Evolutionary conservation across 1,284 basidiomycete species (phyloP), one percentile per base, ranked within the genome.

Genomic region (Rhodotorula glutinis): DNA sequence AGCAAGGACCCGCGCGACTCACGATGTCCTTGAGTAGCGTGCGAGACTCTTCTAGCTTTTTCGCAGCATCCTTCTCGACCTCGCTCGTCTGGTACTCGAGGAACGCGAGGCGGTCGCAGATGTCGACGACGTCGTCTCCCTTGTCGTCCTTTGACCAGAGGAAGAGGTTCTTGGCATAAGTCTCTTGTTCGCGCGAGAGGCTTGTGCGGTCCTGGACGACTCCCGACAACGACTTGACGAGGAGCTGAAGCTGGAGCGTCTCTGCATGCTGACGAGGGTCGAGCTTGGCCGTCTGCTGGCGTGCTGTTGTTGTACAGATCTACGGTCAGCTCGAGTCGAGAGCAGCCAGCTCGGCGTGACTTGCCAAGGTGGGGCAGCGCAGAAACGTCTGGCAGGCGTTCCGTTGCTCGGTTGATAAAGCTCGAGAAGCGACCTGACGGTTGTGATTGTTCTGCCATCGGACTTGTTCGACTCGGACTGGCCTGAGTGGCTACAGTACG

Each of bases 81-180:
- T 74, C 74, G 30, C 67, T 72, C 41, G 55, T n/a, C 63, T 73
- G 64, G 62, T 67, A 76, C 16, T 58, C 57, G 43, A 75, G 33
- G 52, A 65, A 75, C 2, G 75, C 75, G 33, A 74, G 53, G 27
- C 76, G 67, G 60, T 76, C 75, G 44, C 62, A 55, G 30, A 71
- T 60, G 52, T 75, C 74, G 56, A 66, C 58, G 13, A 75, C 14
- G 57, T 75, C 74, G n/a, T 52, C 69, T n/a, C 57, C 68, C 25
- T 46, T 49, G 40, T 76, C 71, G n/a, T 74, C 69, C 27, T 63
- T 59, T 23, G 60, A 65, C 71, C 73, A 75, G n/a, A 62, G 52
- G 51, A 61, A 74, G 30, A 73, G 29, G 46, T 58, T 59, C 65
- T 74, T 73, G 44, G 64, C 57, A 25, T 57, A 51, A 11, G 60